These are phyloP conservation scores for Phytophthora cajani DNA, from an alignment of 352 stramenopile species.

Conservation along the genomic window DNA sequence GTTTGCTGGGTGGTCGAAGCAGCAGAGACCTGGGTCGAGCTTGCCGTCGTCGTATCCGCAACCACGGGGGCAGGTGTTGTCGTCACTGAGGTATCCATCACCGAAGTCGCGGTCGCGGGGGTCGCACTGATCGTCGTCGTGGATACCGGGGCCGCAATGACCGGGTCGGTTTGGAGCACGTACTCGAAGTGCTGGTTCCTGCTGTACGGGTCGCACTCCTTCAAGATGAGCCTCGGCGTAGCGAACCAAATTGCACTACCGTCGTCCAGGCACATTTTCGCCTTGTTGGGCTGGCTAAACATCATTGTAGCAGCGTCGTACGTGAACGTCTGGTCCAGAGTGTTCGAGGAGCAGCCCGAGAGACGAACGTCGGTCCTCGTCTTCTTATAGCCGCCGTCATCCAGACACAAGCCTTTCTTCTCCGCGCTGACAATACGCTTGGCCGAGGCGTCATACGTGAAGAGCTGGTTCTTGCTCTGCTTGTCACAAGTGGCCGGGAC, in stretches of 20 bases:
- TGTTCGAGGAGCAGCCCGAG: slow-evolving; percentile 15
- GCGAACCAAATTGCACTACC: neutral
- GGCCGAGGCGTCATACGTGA: slow-evolving; percentile 4
- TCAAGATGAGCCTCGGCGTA: slow-evolving; percentile 5
- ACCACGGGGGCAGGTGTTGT: neutral
- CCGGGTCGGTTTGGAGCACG: slow-evolving; percentile 3
- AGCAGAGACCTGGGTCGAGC: neutral
- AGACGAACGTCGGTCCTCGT: slow-evolving; percentile 11
- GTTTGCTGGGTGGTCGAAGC: neutral
- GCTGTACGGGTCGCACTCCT: slow-evolving; percentile 23
- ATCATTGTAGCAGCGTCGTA: slow-evolving; percentile 21
- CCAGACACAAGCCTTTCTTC: slow-evolving; percentile 30
- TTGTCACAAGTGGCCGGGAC: slow-evolving; percentile 15
- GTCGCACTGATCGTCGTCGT: neutral
- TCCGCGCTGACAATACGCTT: slow-evolving; percentile 3
- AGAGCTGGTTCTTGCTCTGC: slow-evolving; percentile 13
- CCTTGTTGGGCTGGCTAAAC: slow-evolving; percentile 24
- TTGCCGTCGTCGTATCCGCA: neutral
- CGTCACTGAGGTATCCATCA: neutral
- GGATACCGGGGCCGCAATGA: neutral
- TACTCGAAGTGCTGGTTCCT: slow-evolving; percentile 17
- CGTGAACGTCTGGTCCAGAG: slow-evolving; percentile 25
- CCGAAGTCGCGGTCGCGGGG: neutral
- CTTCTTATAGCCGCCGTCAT: slow-evolving; percentile 23
- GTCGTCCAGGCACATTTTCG: slow-evolving; percentile 30